Evolutionary conservation across 257 asterid species (phyloP).

Genomic region (Solanum medicagineum): DNA sequence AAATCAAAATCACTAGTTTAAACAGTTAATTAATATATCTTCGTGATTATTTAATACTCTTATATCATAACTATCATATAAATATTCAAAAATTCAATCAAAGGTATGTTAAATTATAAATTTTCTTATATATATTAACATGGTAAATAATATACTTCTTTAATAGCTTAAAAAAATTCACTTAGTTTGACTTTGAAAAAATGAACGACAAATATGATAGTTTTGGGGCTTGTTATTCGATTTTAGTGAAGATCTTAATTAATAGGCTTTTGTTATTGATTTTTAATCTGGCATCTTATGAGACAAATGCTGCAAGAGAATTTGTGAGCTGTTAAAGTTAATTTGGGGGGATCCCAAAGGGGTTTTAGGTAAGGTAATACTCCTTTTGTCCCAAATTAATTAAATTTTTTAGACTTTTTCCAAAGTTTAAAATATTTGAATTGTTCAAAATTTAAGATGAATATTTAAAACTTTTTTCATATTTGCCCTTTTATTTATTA

Average conservation of each 20-base stretch:
- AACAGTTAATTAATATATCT: background rate
- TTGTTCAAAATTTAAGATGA: too few species aligned
- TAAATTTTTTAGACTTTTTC: too few species aligned
- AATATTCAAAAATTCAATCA: too few species aligned
- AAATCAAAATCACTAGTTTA: background rate
- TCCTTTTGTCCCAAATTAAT: too few species aligned
- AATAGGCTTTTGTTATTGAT: background rate
- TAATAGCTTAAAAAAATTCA: background rate
- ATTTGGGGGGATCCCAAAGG: too few species aligned
- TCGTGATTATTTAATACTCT: background rate
- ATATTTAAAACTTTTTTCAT: too few species aligned
- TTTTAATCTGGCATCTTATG: background rate
- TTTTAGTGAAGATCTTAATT: background rate
- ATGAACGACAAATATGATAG: too few species aligned
- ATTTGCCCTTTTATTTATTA: too few species aligned
- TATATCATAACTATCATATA: background rate
- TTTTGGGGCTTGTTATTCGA: background rate
- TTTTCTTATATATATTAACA: background rate
- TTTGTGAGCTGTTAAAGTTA: background rate
- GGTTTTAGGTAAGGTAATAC: too few species aligned
- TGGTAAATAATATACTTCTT: background rate
- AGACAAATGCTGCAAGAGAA: background rate
- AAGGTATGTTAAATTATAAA: too few species aligned
- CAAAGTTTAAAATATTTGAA: too few species aligned
- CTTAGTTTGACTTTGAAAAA: too few species aligned